Base-by-base conservation (phyloP, 2,329 filamentous ascomycete genomes). In the Pseudogymnoascus sp. region DNA sequence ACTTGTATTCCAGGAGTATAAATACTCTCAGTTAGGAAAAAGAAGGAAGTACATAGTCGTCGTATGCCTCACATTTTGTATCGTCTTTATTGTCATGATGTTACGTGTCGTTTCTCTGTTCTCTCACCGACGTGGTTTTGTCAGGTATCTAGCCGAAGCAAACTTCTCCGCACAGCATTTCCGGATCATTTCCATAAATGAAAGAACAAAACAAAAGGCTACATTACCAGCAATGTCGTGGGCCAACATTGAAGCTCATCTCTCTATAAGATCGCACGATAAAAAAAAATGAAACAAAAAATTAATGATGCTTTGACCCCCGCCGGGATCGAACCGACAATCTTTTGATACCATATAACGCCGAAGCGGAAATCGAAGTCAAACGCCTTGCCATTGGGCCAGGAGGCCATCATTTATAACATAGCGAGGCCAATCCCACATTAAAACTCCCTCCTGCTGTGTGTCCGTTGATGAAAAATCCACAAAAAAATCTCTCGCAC, bases 371-470 rank as follows among this genome's bases (percentile, higher is more conserved):
- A 53, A 53, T 80, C 79, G 79, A 80, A 82, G 79, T 81, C 79
- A 82, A 80, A 77, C 79, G 78, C 79, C 79, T 81, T 82, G 78
- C 79, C 79, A 82, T 82, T 82, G 79, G 79, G 79, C 79, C 79
- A 82, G 67, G 70, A 64, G 67, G 64, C 67, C 67, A 33, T 42
- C 59, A 60, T 64, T 50, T 31, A 53, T 53, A 53, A 6, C 26
- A 53, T 31, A 53, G 46, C 46, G 46, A 53, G 15, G n/a, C 7
- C 26, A 31, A 53, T 53, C 4, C 46, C 15, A 31, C 15, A 17
- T 31, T 53, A 53, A 31, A 6, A 31, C n/a, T 17, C 26, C 15
- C 46, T 7, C 4, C 7, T 21, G 4, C 15, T 10, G 15, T 26
- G 7, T 7, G 1, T 11, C 26, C 7, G 19, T 19, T 31, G 19